These are phyloP conservation scores for Backusella psychrophila DNA, from an alignment of 192 early-diverging fungal genomes.

Conservation along the genomic window DNA sequence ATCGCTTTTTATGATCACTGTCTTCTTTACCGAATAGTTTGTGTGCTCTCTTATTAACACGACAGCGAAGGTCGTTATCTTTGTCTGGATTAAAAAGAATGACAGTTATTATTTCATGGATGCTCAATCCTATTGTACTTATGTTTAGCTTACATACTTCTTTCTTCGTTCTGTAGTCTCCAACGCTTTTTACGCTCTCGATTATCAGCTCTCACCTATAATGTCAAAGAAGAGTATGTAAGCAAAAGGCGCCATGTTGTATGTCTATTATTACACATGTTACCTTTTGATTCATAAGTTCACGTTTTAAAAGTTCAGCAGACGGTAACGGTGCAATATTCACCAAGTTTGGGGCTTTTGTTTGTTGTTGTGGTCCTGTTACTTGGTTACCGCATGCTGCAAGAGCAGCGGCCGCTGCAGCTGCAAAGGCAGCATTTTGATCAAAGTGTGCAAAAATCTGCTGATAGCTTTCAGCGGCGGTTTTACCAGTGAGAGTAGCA, in stretches of 20 bases:
- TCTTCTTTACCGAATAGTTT: constrained; percentile 54
- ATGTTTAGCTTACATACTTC: constrained; percentile 37
- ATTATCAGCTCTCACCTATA: constrained; percentile 45
- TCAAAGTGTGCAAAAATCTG: constrained; percentile 20
- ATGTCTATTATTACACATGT: background rate
- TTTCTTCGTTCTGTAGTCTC: constrained; percentile 49
- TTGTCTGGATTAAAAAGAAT: constrained; percentile 42
- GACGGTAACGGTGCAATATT: background rate
- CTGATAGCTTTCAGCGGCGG: constrained; percentile 3
- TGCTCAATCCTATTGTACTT: background rate
- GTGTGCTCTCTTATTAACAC: constrained; percentile 68
- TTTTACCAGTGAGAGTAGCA: background rate
- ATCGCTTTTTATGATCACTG: constrained; percentile 52
- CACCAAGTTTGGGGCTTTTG: background rate
- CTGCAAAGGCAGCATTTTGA: background rate
- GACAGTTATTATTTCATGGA: background rate
- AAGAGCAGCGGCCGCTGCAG: background rate
- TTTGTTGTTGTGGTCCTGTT: background rate
- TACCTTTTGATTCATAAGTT: constrained; percentile 39
- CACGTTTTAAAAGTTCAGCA: constrained; percentile 38
- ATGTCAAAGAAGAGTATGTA: too few relatives aligned
- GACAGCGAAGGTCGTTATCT: constrained; percentile 70
- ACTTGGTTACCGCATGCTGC: background rate
- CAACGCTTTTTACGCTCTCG: constrained; percentile 52
- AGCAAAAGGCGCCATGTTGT: too few relatives aligned